Conservation (phyloP, 208 protist species). For the Wallacemonas sp. region DNA sequence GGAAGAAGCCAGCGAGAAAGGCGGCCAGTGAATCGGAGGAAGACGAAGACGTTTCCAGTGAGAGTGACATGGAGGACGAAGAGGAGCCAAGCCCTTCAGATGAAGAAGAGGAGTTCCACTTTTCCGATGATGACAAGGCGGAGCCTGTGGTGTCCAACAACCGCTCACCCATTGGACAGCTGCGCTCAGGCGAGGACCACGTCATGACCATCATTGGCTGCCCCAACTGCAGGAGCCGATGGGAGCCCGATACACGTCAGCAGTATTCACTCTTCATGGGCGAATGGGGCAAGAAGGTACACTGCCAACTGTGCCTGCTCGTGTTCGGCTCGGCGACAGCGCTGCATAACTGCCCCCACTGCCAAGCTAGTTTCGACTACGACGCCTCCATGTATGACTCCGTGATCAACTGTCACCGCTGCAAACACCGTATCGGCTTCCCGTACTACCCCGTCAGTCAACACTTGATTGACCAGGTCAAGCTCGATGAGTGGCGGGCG, state of each 20-base stretch:
- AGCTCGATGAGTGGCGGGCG: constrained; percentile 66
- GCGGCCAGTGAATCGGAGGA: constrained; percentile 21
- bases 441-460: constrained; percentile 85
- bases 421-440: constrained; percentile 73
- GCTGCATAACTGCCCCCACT: constrained; percentile 83
- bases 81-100: constrained; percentile 18
- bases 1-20: constrained; percentile 12
- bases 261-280: constrained; percentile 92
- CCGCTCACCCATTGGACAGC: constrained; percentile 60
- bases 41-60: constrained; percentile 11
- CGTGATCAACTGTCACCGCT: constrained; percentile 43
- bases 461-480: constrained; percentile 59
- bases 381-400: constrained; percentile 78
- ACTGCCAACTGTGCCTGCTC: constrained; percentile 86
- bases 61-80: constrained; percentile 16
- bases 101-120: constrained; percentile 18
- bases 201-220: constrained; percentile 58
- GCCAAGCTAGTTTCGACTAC: constrained; percentile 68
- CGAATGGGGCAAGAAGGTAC: constrained; percentile 68
- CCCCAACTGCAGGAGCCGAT: constrained; percentile 68
- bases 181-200: constrained; percentile 51
- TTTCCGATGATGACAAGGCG: constrained; percentile 24
- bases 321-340: constrained; percentile 78
- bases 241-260: constrained; percentile 69
- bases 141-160: constrained; percentile 67